Percentiles rank a stretch among this genome's conserved stretches.
These are phyloP conservation scores for Tulasnella sp. DNA, from an alignment of 768 basidiomycete species.

Conservation along the genomic window DNA sequence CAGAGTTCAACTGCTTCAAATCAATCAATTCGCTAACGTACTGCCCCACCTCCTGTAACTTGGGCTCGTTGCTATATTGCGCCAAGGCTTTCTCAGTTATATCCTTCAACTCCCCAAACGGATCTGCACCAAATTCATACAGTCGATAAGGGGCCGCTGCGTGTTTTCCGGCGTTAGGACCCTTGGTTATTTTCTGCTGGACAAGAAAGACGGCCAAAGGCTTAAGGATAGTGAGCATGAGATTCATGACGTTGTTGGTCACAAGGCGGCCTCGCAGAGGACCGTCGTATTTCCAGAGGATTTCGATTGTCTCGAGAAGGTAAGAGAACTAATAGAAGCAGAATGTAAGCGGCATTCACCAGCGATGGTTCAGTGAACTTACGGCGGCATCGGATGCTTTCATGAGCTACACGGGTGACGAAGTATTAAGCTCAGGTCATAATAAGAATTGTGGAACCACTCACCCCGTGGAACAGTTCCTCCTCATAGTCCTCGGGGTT, in stretches of 20 bases:
- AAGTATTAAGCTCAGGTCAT: not conserved
- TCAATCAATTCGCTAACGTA: not conserved
- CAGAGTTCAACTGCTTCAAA: not conserved
- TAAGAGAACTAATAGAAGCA: not conserved
- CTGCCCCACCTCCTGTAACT: not conserved
- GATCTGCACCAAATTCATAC: not conserved
- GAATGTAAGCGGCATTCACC: not conserved
- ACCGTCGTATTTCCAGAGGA: not conserved
- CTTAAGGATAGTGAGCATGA: not conserved
- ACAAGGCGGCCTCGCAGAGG: not conserved
- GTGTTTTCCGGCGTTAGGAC: not conserved
- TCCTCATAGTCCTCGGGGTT: not conserved
- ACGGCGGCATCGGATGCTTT: not conserved
- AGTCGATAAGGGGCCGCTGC: not conserved
- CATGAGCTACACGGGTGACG: not conserved
- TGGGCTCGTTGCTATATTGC: not conserved
- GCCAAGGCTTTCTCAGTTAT: not conserved
- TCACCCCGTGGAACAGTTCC: not conserved
- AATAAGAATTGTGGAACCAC: not conserved
- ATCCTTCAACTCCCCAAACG: not conserved
- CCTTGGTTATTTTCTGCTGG: not conserved
- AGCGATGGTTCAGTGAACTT: not conserved
- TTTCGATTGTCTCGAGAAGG: not conserved
- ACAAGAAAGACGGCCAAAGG: not conserved
- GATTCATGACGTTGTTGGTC: constrained; percentile 7